These are phyloP conservation scores for Pyrus pyrifolia DNA, from an alignment of 306 rosid genomes.

Conservation along the genomic window DNA sequence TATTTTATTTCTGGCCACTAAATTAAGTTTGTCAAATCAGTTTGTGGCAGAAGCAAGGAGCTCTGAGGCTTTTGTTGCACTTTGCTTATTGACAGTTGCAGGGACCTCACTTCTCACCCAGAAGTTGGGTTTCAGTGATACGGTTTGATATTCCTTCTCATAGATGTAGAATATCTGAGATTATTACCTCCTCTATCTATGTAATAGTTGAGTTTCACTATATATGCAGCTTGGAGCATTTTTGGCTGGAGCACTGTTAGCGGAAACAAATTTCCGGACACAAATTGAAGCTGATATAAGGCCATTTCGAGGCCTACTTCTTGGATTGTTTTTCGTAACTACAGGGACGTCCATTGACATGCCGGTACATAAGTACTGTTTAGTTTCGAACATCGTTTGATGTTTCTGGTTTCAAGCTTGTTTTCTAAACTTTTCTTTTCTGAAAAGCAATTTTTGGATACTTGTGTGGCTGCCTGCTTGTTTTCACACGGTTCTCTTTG, in stretches of 20 bases:
- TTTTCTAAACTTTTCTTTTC: background rate
- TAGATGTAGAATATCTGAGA: background rate
- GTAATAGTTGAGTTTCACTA: constrained; percentile 16
- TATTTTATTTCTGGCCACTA: constrained; percentile 13
- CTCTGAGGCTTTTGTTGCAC: constrained; percentile 99
- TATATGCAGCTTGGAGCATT: constrained; percentile 93
- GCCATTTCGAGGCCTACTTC: constrained; percentile 97
- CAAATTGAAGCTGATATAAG: constrained; percentile 99
- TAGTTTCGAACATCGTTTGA: background rate
- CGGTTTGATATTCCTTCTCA: constrained; percentile 46
- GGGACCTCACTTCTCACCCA: constrained; percentile 92
- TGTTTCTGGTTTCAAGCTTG: background rate
- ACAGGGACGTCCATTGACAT: constrained; percentile 91
- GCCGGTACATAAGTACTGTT: constrained; percentile 43
- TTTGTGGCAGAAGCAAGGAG: constrained; percentile 99
- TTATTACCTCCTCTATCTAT: background rate
- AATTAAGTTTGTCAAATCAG: constrained; percentile 49
- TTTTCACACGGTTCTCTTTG: background rate
- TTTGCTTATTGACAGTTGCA: constrained; percentile 90
- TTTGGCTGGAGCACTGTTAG: constrained; percentile 95
- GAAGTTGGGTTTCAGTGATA: constrained; percentile 96
- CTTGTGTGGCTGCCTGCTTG: background rate
- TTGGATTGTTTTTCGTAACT: constrained; percentile 84
- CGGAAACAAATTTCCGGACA: constrained; percentile 97
- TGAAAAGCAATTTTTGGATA: background rate